Evolutionary conservation across 2,329 filamentous ascomycete genomes (phyloP).

Genomic region (Didymella glomerata): DNA sequence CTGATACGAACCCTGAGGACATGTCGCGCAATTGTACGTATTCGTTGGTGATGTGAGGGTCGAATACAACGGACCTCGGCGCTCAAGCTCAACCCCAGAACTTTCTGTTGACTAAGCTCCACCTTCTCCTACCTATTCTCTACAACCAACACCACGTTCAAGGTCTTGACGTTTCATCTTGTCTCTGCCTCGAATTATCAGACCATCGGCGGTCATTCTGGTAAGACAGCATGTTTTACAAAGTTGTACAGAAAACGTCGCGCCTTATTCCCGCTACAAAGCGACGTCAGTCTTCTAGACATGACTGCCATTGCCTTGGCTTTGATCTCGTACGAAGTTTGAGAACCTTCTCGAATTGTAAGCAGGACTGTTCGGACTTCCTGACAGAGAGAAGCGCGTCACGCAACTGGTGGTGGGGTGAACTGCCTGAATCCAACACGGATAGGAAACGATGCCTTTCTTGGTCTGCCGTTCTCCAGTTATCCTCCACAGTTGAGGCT

Average conservation of each 20-base stretch:
- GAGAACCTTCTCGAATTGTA: not conserved
- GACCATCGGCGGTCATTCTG: not conserved
- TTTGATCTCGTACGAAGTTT: not conserved
- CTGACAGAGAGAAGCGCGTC: not conserved
- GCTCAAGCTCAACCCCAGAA: not conserved
- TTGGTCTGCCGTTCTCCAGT: slow-evolving; percentile 3
- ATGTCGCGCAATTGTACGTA: slow-evolving; percentile 24
- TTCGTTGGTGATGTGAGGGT: not conserved
- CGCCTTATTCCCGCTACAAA: not conserved
- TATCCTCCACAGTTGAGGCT: slow-evolving; percentile 19
- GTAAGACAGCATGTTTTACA: not conserved
- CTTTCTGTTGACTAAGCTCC: slow-evolving; percentile 15
- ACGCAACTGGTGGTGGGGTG: slow-evolving; percentile 3
- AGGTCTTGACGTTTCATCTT: not conserved
- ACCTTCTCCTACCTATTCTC: not conserved
- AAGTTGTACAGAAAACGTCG: too few relatives aligned
- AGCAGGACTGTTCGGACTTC: slow-evolving; percentile 1
- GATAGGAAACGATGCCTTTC: slow-evolving; percentile 13
- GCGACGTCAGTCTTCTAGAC: not conserved
- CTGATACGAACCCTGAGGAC: slow-evolving; percentile 63
- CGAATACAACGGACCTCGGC: slow-evolving; percentile 8
- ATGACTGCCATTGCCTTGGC: not conserved
- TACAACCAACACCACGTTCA: not conserved
- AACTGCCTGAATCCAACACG: slow-evolving; percentile 5
- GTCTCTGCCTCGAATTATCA: not conserved